A percentile compares a stretch with the other conserved stretches of the same genome.
Conservation (phyloP, 306 rosid genomes). For the Dalbergia oliveri region DNA sequence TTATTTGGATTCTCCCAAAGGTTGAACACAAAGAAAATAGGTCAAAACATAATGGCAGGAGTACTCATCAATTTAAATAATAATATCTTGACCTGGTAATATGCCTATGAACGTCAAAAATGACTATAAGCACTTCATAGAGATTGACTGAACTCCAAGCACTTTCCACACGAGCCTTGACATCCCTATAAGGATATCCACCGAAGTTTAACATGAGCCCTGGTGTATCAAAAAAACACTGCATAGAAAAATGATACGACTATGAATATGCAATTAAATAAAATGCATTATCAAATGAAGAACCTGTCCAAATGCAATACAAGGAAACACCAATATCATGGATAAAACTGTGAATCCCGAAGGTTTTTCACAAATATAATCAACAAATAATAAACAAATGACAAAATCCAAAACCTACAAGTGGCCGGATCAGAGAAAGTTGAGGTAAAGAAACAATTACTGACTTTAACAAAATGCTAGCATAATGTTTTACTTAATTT, state of each 20-base stretch:
- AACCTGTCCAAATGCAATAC: neutral
- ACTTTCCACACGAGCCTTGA: slow-evolving; percentile 92
- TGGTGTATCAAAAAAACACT: slow-evolving; percentile 98
- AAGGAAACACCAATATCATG: slow-evolving; percentile 11
- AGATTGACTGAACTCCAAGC: slow-evolving; percentile 92
- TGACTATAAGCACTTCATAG: slow-evolving; percentile 84
- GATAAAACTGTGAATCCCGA: slow-evolving; percentile 10
- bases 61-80: slow-evolving; percentile 29
- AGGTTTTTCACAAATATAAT: neutral
- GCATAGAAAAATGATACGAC: slow-evolving; percentile 44
- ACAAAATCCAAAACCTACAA: slow-evolving; percentile 16
- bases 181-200: slow-evolving; percentile 83
- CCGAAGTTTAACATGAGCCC: slow-evolving; percentile 72
- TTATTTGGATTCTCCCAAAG: slow-evolving; percentile 4
- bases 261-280: slow-evolving; percentile 17
- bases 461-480: neutral
- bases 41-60: slow-evolving; percentile 1
- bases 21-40: slow-evolving; percentile 9
- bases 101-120: slow-evolving; percentile 94
- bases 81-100: slow-evolving; percentile 69
- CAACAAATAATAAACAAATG: slow-evolving; percentile 11
- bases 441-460: neutral
- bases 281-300: slow-evolving; percentile 26
- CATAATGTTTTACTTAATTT: too few species aligned
- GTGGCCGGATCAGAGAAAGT: neutral